Evolutionary conservation across 2,329 filamentous ascomycete genomes (phyloP), one percentile per base, ranked within the genome.

Genomic region (Fusarium foetens): DNA sequence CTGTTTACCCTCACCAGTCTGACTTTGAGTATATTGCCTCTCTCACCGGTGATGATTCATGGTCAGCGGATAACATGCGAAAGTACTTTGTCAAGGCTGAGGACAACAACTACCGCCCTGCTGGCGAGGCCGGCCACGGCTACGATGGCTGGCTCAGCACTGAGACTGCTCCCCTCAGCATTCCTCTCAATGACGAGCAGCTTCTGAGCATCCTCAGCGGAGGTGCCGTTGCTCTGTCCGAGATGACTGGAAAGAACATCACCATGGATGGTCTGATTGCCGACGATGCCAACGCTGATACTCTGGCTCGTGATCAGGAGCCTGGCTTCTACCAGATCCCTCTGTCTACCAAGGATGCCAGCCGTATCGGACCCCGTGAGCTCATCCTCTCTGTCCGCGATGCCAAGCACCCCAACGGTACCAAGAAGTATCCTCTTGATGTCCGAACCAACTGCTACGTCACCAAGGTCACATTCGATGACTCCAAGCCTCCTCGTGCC

Each of bases 1-100:
- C 86, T 21, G 82, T 91, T 31, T 86, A 89, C 66, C 89, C 90
- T 0, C 85, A 88, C 63, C 83, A 87, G 51, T 86, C 84, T 33
- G 90, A 92, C 78, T 92, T 87, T 80, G 83, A 89, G 49, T 80
- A 86, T 73, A 87, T 92, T 61, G 86, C 85, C 7, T 79, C 80
- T 17, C 75, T 91, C 33, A 92, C 90, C 5, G 89, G 89, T 8
- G 90, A 92, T 73, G 72, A 79, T 4, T 88, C 87, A 0, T 92
- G 90, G 90, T 80, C 82, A 0, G 82, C 89, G 0, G 80, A 82
- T 9, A 89, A 89, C 67, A 91, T 92, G 89, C 84, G 89, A 66
- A 81, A 85, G 68, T 90, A 91, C 79, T 88, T 88, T 63, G 78
- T 83, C 74, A 86, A 84, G 74, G 77, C 91, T 16, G 90, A 92